Percentiles rank a stretch among this genome's conserved stretches.
phyloP scores from a whole-genome alignment of 164 flowering plant genomes.

The Cinnamomum micranthum region DNA sequence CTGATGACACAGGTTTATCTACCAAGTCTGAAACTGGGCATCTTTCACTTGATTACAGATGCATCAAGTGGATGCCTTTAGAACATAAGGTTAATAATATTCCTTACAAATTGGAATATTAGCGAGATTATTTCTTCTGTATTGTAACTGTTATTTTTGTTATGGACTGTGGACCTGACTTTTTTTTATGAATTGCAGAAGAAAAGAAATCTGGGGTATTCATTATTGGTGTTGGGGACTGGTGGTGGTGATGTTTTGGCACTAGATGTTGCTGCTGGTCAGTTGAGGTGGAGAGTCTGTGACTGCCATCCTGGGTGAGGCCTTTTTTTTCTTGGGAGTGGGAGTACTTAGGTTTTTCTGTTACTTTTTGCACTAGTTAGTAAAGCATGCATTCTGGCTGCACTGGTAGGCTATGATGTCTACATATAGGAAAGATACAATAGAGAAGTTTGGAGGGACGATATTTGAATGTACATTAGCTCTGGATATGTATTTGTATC shows the following conservation, averaged over 20 bases:
- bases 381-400: too few species aligned
- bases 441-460: too few species aligned
- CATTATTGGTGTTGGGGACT: conserved; percentile 72
- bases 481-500: not conserved
- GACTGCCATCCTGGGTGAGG: conserved; percentile 97
- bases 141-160: not conserved
- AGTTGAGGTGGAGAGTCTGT: conserved; percentile 70
- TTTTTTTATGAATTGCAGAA: conserved; percentile 36
- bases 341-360: not conserved
- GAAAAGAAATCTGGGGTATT: conserved; percentile 52
- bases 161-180: not conserved
- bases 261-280: conserved; percentile 80
- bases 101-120: not conserved
- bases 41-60: conserved; percentile 85
- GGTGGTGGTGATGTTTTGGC: conserved; percentile 93
- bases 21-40: conserved; percentile 58
- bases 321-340: not conserved
- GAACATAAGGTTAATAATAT: conserved; percentile 50
- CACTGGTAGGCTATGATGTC: too few species aligned
- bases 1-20: conserved; percentile 34
- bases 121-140: not conserved
- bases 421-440: too few species aligned
- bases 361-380: not conserved
- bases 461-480: too few species aligned
- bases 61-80: conserved; percentile 82